Base-by-base conservation (phyloP, 2,329 filamentous ascomycete genomes). In the Colletotrichum falcatum region DNA sequence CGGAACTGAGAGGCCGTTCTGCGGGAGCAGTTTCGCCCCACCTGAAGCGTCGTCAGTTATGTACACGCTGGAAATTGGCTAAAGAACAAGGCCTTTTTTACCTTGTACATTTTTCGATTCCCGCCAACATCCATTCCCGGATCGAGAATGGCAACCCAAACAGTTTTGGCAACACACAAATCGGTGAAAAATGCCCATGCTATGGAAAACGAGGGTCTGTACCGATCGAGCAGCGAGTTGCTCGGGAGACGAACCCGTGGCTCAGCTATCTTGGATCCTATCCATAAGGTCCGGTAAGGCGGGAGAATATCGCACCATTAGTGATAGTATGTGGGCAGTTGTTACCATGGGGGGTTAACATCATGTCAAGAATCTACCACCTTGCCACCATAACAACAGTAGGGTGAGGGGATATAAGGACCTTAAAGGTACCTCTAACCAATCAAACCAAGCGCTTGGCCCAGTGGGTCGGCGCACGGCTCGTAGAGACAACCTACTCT, bases 1-100 rank as follows among this genome's bases (percentile, higher is more conserved):
- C 58, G n/a, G 44, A 37, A 49, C 44, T 37, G n/a, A 46, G n/a
- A 35, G 37, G 58, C 58, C 28, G 42, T 30, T 49, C 37, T 28
- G n/a, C 7, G 28, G 16, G 14, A n/a, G 20, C 12, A n/a, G 35
- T 20, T 59, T 14, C 28, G 18, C 35, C 6, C 7, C 42, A n/a
- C n/a, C 20, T 4, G 2, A 44, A 44, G 6, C 6, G 16, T 44
- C 42, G 0, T 44, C 20, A 44, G 5, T n/a, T n/a, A n/a, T 18
- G 7, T 44, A 8, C 42, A n/a, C n/a, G 42, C 1, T n/a, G 42
- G 42, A 44, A 20, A n/a, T n/a, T 18, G 11, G 18, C 18, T 5
- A 44, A n/a, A n/a, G 42, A n/a, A 44, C 2, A 7, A 44, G 8
- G 42, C 18, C 42, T 11, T n/a, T 44, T 44, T 6, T 11, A n/a